Percentiles rank a stretch among this genome's conserved stretches.
These are phyloP conservation scores for Cucurbita pepo DNA, from an alignment of 306 rosid genomes.

Conservation along the genomic window DNA sequence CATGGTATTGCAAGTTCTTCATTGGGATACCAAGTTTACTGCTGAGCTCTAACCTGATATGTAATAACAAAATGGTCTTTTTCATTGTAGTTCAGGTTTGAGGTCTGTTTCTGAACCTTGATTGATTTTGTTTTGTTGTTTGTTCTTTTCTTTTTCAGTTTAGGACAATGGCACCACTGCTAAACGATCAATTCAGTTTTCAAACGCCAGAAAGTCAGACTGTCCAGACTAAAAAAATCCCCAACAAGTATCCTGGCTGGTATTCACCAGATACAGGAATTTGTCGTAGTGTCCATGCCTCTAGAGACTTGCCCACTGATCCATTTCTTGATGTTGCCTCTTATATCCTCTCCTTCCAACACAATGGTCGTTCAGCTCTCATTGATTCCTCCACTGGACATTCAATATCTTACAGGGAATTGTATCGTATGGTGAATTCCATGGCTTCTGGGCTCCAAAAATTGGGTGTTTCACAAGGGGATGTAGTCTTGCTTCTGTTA, in stretches of 20 bases:
- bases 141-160: not conserved
- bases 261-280: slow-evolving; percentile 51
- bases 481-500: slow-evolving; percentile 44
- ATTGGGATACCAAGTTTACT: too few species aligned
- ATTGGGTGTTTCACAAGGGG: slow-evolving; percentile 49
- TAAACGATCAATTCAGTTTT: not conserved
- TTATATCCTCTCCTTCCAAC: slow-evolving; percentile 42
- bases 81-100: not conserved
- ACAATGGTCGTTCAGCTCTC: slow-evolving; percentile 51
- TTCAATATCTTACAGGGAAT: slow-evolving; percentile 42
- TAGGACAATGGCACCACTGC: slow-evolving; percentile 11
- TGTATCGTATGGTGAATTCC: slow-evolving; percentile 39
- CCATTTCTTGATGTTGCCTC: slow-evolving; percentile 63
- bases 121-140: not conserved
- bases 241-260: slow-evolving; percentile 25
- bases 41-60: too few species aligned
- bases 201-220: not conserved
- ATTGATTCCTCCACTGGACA: slow-evolving; percentile 52
- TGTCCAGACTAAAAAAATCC: not conserved
- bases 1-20: too few species aligned
- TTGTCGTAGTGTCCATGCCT: slow-evolving; percentile 33
- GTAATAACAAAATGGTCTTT: too few species aligned
- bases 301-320: slow-evolving; percentile 31
- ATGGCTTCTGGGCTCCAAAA: slow-evolving; percentile 52
- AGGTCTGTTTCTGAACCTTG: too few species aligned